A percentile compares a stretch with the other conserved stretches of the same genome.
Conservation (phyloP, 2,329 filamentous ascomycete species). For the Aspergillus jensenii region DNA sequence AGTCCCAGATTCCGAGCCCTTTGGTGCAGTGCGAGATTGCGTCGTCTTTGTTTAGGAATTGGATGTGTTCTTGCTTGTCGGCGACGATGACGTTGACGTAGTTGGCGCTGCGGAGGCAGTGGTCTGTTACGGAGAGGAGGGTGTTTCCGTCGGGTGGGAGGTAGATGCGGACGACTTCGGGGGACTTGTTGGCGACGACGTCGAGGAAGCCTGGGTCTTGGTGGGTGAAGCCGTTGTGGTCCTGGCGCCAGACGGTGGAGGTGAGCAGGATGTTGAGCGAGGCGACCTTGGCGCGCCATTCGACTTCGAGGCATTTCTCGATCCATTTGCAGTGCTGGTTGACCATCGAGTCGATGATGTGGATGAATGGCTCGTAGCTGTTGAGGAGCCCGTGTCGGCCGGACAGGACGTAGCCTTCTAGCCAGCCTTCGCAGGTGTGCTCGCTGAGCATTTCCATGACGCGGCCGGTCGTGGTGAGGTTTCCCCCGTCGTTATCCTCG, state of each 20-base stretch:
- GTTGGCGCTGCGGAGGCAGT: constrained; percentile 71
- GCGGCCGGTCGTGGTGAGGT: constrained; percentile 65
- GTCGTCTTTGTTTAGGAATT: constrained; percentile 71
- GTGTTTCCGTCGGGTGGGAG: constrained; percentile 78
- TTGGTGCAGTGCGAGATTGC: constrained; percentile 76
- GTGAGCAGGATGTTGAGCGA: constrained; percentile 80
- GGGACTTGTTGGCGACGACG: constrained; percentile 75
- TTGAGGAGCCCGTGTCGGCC: constrained; percentile 75
- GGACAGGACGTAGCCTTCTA: constrained; percentile 75
- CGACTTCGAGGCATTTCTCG: constrained; percentile 76
- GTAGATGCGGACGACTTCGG: constrained; percentile 78
- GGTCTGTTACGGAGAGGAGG: constrained; percentile 71
- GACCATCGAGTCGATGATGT: constrained; percentile 82
- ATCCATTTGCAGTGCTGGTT: constrained; percentile 86
- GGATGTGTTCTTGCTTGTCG: constrained; percentile 76
- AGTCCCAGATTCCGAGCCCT: constrained; percentile 75
- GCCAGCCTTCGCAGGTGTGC: constrained; percentile 76
- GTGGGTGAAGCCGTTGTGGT: constrained; percentile 82
- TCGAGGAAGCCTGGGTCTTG: constrained; percentile 80
- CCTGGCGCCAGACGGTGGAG: constrained; percentile 76
- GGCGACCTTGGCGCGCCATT: constrained; percentile 71
- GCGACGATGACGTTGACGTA: constrained; percentile 81
- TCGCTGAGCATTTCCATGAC: constrained; percentile 86
- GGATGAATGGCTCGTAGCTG: constrained; percentile 80
- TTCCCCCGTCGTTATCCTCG: constrained; percentile 72